Base-by-base conservation (phyloP, 2,329 filamentous ascomycete species). In the Penicillium frequentans region DNA sequence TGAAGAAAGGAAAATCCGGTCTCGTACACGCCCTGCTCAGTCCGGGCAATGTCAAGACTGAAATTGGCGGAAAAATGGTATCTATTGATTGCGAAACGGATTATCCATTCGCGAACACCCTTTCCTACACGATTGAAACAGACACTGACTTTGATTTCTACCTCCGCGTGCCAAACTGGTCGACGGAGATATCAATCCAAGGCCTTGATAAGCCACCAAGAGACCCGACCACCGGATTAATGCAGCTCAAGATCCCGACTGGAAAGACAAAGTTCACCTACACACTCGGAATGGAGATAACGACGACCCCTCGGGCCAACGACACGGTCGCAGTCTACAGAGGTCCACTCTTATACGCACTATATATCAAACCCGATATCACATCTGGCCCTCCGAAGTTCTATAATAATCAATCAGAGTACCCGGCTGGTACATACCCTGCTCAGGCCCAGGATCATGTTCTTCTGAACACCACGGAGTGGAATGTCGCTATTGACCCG, bases 1-100 rank as follows among this genome's bases (percentile, higher is more conserved):
- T 80, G 6, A 65, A 63, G 10, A 67, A 75, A 3, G 79, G 77
- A 3, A 63, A 72, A 3, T 70, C 73, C n/a, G 79, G 79, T 3
- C 62, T 85, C 14, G 79, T 75, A 1, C 82, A 86, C 64, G 75
- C 76, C 0, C 69, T 85, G 1, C 77, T 86, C 3, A 71, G 76
- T 8, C 82, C 83, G 1, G 75, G 73, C 3, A 71, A 64, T 0
- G 75, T 81, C 7, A 69, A 66, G 3, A 78, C 79, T 3, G 71
- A 64, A 5, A 66, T 82, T 10, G 61, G 59, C 3, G 69, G 70
- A 16, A 68, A 64, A 43, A 59, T 72, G 19, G 76, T 83, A 9
- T 73, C 65, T 1, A 71, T 84, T 11, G 63, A 64, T 11, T 81
- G 79, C 62, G 68, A 77, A 24, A 85, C 83, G 0, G 72, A 74